These are phyloP conservation scores for Ophiostoma tasmaniense DNA, from an alignment of 2,329 filamentous ascomycete species.

Conservation along the genomic window DNA sequence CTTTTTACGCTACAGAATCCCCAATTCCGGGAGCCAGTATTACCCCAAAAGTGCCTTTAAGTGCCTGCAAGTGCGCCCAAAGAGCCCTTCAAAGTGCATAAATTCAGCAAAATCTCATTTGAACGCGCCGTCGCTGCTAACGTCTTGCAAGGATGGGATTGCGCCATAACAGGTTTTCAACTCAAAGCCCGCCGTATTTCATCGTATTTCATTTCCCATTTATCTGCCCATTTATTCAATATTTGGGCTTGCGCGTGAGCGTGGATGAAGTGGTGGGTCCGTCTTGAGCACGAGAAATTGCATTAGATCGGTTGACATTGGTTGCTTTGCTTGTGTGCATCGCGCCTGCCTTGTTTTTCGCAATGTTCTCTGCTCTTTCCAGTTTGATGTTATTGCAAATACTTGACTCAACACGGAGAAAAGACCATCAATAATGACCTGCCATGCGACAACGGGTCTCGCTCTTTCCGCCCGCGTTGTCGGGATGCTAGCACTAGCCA, in stretches of 20 bases:
- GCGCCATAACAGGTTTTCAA: slow-evolving; percentile 13
- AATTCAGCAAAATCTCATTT: neutral
- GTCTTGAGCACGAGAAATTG: neutral
- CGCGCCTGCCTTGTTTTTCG: neutral
- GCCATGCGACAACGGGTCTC: neutral
- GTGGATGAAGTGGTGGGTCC: neutral
- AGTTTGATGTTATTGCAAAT: too few species aligned
- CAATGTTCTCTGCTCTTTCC: neutral
- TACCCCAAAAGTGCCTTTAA: neutral
- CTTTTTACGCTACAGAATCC: neutral
- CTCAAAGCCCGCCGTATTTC: neutral
- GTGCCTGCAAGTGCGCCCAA: neutral
- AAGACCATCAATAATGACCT: too few species aligned
- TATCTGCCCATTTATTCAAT: neutral
- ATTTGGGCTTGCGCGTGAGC: too few species aligned
- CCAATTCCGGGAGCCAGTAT: neutral
- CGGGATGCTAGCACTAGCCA: neutral
- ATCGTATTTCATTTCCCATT: neutral
- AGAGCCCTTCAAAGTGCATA: neutral
- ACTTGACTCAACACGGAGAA: neutral
- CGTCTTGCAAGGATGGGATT: slow-evolving; percentile 13
- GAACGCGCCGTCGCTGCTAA: slow-evolving; percentile 7
- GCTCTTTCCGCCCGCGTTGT: neutral
- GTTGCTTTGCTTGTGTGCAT: neutral
- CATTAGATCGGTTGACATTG: neutral